A percentile compares a stretch with the other conserved stretches of the same genome.
Evolutionary conservation across 352 stramenopile genomes (phyloP).

Genomic region (Phytophthora aleatoria): DNA sequence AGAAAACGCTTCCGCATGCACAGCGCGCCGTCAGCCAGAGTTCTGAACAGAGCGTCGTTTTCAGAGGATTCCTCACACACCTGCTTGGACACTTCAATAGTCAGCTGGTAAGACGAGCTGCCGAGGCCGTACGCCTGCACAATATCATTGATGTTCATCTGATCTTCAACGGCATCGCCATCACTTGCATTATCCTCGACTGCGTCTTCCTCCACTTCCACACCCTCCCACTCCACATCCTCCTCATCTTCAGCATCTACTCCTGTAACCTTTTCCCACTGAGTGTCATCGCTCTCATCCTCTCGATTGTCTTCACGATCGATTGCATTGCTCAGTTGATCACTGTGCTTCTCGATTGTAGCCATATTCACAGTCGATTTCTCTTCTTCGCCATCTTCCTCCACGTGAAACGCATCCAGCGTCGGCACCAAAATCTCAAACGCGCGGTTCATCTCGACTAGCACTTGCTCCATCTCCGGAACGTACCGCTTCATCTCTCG

Average conservation of each 20-base stretch:
- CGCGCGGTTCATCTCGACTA: conserved; percentile 74
- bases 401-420: conserved; percentile 61
- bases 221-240: conserved; percentile 28
- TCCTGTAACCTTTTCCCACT: conserved; percentile 33
- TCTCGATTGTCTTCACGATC: conserved; percentile 1
- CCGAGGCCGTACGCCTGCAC: conserved; percentile 77
- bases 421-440: conserved; percentile 81
- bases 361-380: neutral
- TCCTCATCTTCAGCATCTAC: conserved; percentile 16
- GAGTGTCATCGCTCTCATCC: conserved; percentile 9
- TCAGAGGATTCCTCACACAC: conserved; percentile 64
- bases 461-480: conserved; percentile 67
- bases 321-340: no score
- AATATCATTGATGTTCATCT: conserved; percentile 83
- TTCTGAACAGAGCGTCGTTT: conserved; percentile 69
- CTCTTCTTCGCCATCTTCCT: conserved; percentile 7
- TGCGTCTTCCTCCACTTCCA: conserved; percentile 17
- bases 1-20: conserved; percentile 76
- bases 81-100: conserved; percentile 63
- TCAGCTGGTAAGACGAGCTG: conserved; percentile 77
- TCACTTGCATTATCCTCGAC: conserved; percentile 1
- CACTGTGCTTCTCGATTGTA: neutral
- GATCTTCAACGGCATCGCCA: conserved; percentile 16
- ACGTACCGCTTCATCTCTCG: conserved; percentile 56
- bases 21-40: conserved; percentile 55